Evolutionary conservation across 2,329 filamentous ascomycete species (phyloP), one percentile per base, ranked within the genome.

Genomic region (Blastomyces percursus): DNA sequence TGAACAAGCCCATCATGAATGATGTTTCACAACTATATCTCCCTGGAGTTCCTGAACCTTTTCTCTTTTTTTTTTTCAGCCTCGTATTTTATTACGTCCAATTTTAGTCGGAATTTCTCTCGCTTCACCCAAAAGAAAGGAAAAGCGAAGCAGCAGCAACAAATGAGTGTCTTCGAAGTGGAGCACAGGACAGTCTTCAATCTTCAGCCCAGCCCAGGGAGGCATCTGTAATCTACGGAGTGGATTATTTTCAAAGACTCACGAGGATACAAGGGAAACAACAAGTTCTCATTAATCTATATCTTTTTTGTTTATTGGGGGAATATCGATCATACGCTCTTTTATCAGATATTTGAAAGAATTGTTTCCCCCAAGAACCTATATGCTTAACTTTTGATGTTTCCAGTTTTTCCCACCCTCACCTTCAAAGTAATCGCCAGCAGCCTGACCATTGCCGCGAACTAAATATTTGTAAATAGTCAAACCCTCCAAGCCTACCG

Each of bases 401-500:
- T 81, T 84, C 75, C 80, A 87, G 65, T 71, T 72, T 72, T 76
- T 82, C 21, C 80, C 81, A 1, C 80, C 81, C 30, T 75, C 73
- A 1, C 81, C 82, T 24, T 75, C 76, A 50, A 72, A 73, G 72
- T 96, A 97, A 61, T 85, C 85, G 0, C 83, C 83, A 27, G 90
- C 90, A n/a, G 86, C 81, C 68, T 99, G 94, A 11, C 92, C 94
- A 64, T 84, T 80, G 0, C 93, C 94, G 46, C 89, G 81, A 66
- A 99, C 82, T 75, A 94, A 85, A 80, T 96, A 99, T 80, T 96
- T 96, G 79, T 99, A 96, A 66, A 97, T 97, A 73, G 91, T 96
- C 74, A 99, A 77, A 0, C 94, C 94, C 72, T 97, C 94, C 60
- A 99, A 79, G 1, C 94, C 94, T 6, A 99, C 94, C 0, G 94